Evolutionary conservation across 2,329 filamentous ascomycete genomes (phyloP), one percentile per base, ranked within the genome.

Genomic region (Fusarium metavorans): DNA sequence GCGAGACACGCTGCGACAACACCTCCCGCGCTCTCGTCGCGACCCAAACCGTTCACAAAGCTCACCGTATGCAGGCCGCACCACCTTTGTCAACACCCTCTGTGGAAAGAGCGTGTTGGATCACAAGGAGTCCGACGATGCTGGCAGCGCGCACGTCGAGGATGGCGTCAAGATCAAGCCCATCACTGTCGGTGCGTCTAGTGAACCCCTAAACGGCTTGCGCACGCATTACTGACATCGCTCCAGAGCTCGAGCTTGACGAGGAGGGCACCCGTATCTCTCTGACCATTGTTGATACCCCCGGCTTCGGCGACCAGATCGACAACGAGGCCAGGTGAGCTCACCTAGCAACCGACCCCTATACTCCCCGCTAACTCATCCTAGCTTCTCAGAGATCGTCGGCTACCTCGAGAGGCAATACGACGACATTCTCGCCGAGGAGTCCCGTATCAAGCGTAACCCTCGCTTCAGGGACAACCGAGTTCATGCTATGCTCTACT

Each of bases 401-500:
- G 96, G 95, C 79, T 98, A 97, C 87, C 94, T 99, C 81, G 97
- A 99, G 90, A 92, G 96, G 87, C 96, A 99, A 91, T 98, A 98
- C 86, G 97, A 99, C 86, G 95, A 98, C 84, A 98, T 99, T 89
- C 91, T 99, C 80, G 96, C 97, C 73, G 96, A 98, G 88, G 97
- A 99, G 88, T 98, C 97, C 81, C 95, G 97, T 89, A 99, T 99
- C 90, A 99, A 99, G 94, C 97, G 97, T 95, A 99, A 99, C 89
- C 97, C 97, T 80, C 93, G 97, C 82, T 99, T 99, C 93, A 93
- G 97, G 83, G 97, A 99, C 88, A 98, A 99, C 88, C 94, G 97
- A 88, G 95, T 99, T 58, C 97, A 99, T 83, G 97, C 95, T 78
- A 92, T 99, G 84, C 92, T 99, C 81, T 99, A 99, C 90, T 99